Percentiles rank a stretch among this genome's conserved stretches.
Evolutionary conservation across 2,329 filamentous ascomycete species (phyloP).

Genomic region (Pseudogymnoascus sp.): DNA sequence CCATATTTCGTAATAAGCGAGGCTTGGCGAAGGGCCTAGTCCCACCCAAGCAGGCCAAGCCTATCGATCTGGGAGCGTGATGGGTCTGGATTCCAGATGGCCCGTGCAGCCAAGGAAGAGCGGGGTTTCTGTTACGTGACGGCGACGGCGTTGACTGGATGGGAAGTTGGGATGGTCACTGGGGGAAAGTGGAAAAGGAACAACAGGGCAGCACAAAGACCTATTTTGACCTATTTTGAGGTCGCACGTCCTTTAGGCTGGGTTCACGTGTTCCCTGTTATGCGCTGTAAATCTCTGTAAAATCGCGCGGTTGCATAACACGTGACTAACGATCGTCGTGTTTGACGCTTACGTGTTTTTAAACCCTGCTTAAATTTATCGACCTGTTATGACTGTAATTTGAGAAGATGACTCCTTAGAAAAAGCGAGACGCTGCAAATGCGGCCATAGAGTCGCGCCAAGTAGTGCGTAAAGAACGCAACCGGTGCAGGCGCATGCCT

Average conservation of each 20-base stretch:
- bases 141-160: neutral
- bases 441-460: too few species aligned
- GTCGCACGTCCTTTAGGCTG: neutral
- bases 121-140: neutral
- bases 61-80: neutral
- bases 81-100: neutral
- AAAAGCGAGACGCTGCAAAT: too few species aligned
- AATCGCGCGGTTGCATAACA: neutral
- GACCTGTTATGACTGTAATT: too few species aligned
- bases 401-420: neutral
- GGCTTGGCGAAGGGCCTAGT: neutral
- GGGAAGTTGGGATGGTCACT: conserved; percentile 16
- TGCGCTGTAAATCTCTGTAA: neutral
- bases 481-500: too few species aligned
- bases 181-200: conserved; percentile 13
- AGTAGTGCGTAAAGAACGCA: too few species aligned
- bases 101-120: neutral
- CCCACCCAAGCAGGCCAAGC: neutral
- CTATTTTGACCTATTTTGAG: conserved; percentile 1
- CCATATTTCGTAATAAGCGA: conserved; percentile 1
- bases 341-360: too few species aligned
- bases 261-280: neutral
- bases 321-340: neutral
- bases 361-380: too few species aligned
- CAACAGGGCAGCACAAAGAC: neutral